Percentiles rank a stretch among this genome's conserved stretches.
Conservation (phyloP, 2,329 filamentous ascomycete species). For the Xylaria sp. region DNA sequence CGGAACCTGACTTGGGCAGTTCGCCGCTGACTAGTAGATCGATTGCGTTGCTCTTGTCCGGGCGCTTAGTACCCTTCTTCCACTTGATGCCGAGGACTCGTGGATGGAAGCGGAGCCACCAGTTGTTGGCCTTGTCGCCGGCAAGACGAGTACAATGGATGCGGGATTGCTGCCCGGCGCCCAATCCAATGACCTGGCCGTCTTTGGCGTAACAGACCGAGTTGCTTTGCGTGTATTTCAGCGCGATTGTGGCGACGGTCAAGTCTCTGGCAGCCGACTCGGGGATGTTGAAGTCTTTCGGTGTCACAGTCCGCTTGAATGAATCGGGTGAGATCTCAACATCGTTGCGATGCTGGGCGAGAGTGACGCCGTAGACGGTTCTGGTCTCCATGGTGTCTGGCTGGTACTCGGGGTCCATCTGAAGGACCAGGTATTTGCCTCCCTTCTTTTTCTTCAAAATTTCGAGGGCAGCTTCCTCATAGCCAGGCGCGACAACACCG, state of each 20-base stretch:
- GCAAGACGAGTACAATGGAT: conserved; percentile 98
- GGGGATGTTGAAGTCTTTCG: conserved; percentile 81
- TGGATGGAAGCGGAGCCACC: conserved; percentile 99
- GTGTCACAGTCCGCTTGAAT: conserved; percentile 86
- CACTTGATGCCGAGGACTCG: conserved; percentile 89
- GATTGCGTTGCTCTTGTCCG: conserved; percentile 98
- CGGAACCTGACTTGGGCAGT: conserved; percentile 82
- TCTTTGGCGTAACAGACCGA: conserved; percentile 97
- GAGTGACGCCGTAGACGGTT: conserved; percentile 88
- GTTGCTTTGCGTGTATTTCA: conserved; percentile 99
- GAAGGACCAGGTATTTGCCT: conserved; percentile 93
- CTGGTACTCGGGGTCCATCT: conserved; percentile 90
- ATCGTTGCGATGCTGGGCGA: conserved; percentile 94
- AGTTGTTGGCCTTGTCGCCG: conserved; percentile 98
- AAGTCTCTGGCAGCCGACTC: conserved; percentile 88
- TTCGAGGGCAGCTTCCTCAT: conserved; percentile 83
- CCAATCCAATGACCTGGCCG: conserved; percentile 92
- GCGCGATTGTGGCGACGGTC: conserved; percentile 92
- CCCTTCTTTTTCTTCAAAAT: conserved; percentile 98
- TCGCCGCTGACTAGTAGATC: conserved; percentile 93
- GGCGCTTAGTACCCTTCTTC: conserved; percentile 96
- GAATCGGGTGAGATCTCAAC: conserved; percentile 84
- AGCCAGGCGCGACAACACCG: conserved; percentile 91
- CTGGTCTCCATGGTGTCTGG: conserved; percentile 84
- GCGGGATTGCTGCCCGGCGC: conserved; percentile 94